Base-by-base conservation (phyloP, 257 asterid species). In the Echium plantagineum region DNA sequence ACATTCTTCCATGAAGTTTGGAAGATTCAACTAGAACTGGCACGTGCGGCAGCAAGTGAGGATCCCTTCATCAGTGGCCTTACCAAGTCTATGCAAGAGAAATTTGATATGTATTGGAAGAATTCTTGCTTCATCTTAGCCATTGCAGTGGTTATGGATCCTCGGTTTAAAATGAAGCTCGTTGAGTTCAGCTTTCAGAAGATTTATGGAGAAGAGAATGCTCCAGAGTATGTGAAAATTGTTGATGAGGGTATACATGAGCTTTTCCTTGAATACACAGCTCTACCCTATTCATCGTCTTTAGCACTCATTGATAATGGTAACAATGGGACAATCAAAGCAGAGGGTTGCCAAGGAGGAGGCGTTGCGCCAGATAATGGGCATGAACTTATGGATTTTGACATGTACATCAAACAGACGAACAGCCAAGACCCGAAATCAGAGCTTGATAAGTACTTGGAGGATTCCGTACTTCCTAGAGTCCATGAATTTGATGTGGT, bases 61-160 rank as follows among this genome's bases (percentile, higher is more conserved):
- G 96, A 93, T 68, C 81, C 82, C 0, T 80, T 83, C 61, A 69
- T 81, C 59, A 69, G 83, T 28, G 59, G 78, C 49, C 80, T 89
- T 26, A 77, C 94, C 1, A 84, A 81, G 59, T 67, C 76, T 5
- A 89, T 93, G 94, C 89, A 84, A 63, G 96, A 78, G 71, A 87
- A 74, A 28, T 93, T 93, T 13, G 87, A 93, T 13, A 75, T 61
- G 4, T 93, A 93, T 80, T 93, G 97, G 97, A 83, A 67, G 70
- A 86, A 84, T 62, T 70, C 89, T 66, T 89, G 87, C 66, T 82
- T 78, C 61, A 76, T 89, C 31, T 76, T 93, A 42, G 97, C 99
- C 0, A 81, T 83, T 7, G 96, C 99, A 0, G 99, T 89, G 4
- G 95, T 93, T n/a, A 77, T 93, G 96, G 99, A 89, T 68, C 99